Conservation (phyloP, 2,329 filamentous ascomycete species). For the Alternaria metachromatica region DNA sequence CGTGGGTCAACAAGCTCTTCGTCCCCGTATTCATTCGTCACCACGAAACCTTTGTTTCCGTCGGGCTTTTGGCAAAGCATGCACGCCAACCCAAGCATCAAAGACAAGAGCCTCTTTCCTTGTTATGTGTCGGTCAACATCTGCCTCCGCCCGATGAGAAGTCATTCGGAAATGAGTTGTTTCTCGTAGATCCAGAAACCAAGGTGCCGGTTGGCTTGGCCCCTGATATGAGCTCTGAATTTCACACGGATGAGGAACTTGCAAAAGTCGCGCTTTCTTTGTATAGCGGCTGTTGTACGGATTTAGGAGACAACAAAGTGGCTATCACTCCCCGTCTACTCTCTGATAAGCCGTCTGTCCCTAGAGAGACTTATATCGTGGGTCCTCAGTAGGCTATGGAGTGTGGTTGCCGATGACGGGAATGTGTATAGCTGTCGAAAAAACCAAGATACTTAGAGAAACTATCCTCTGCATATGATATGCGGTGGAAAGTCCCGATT, state of each 20-base stretch:
- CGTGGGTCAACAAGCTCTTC: neutral
- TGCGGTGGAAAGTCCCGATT: too few relatives aligned
- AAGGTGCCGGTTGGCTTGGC: neutral
- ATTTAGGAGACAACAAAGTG: neutral
- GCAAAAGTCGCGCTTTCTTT: neutral
- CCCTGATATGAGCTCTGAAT: neutral
- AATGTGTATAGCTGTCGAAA: neutral
- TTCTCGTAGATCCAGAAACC: neutral
- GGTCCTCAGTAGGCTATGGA: fast-evolving
- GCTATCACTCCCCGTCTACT: neutral
- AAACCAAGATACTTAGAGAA: too few relatives aligned
- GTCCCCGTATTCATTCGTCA: neutral
- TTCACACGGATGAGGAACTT: neutral
- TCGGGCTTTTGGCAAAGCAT: neutral
- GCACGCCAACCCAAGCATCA: neutral
- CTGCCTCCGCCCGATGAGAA: neutral
- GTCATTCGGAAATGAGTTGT: neutral
- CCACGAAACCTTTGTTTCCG: neutral
- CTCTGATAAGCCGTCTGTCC: neutral
- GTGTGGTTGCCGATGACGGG: neutral
- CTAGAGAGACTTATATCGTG: neutral
- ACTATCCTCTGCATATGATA: too few relatives aligned
- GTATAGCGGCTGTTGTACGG: neutral
- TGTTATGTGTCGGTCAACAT: neutral
- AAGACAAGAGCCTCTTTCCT: fast-evolving